These are phyloP conservation scores for Candida jianshihensis DNA, from an alignment of 805 yeast genomes.

Conservation along the genomic window DNA sequence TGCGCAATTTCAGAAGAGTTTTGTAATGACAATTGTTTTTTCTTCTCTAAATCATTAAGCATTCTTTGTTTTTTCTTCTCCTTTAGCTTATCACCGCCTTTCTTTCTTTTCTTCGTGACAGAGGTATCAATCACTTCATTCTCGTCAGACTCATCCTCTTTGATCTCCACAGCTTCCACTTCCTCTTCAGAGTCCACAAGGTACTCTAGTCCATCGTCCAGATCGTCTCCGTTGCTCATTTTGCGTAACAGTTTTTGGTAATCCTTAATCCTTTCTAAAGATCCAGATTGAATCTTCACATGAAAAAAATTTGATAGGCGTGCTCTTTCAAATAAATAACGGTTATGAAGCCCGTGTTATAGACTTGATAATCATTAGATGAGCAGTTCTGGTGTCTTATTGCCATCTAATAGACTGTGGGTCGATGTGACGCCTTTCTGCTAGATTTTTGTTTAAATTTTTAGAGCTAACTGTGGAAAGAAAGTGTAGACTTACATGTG, in stretches of 20 bases:
- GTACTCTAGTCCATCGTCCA: slow-evolving; percentile 73
- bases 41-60: slow-evolving; percentile 56
- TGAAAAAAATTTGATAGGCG: too few species aligned
- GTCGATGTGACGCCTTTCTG: too few species aligned
- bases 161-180: slow-evolving; percentile 28
- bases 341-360: too few species aligned
- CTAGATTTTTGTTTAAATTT: too few species aligned
- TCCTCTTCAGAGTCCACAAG: slow-evolving; percentile 38
- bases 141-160: slow-evolving; percentile 24
- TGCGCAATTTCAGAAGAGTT: slow-evolving; percentile 61
- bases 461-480: too few species aligned
- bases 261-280: too few species aligned
- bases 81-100: slow-evolving; percentile 39
- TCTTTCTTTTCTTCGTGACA: slow-evolving; percentile 19
- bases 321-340: too few species aligned
- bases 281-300: too few species aligned
- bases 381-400: too few species aligned
- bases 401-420: too few species aligned
- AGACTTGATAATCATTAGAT: too few species aligned
- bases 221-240: slow-evolving; percentile 49
- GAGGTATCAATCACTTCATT: slow-evolving; percentile 12
- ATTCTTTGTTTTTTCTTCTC: slow-evolving; percentile 61
- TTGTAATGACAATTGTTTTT: slow-evolving; percentile 45
- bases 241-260: not conserved
- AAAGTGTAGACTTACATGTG: too few species aligned